phyloP scores from a whole-genome alignment of 495 filamentous ascomycete genomes.

The Aspergillus conjunctus region DNA sequence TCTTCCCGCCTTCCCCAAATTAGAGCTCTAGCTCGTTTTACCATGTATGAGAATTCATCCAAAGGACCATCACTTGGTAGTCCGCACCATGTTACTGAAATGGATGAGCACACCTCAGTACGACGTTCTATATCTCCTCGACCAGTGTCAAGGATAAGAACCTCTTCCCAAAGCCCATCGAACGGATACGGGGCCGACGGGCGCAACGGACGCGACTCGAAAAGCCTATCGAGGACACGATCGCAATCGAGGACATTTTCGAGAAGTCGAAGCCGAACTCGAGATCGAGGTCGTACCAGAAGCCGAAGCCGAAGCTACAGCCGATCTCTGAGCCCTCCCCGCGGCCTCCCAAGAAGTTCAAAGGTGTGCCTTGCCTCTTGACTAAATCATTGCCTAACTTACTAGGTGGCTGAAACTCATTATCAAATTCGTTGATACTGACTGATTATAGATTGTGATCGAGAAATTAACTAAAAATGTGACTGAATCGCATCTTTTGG shows the following conservation, averaged over 20 bases:
- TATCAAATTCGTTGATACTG: not conserved
- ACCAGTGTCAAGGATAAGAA: conserved; percentile 39
- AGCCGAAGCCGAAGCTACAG: conserved; percentile 48
- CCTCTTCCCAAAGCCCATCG: conserved; percentile 40
- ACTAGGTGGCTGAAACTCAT: too few species aligned
- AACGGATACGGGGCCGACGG: conserved; percentile 31
- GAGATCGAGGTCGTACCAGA: conserved; percentile 34
- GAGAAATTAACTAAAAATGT: conserved; percentile 97
- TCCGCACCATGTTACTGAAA: conserved; percentile 10
- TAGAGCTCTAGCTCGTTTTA: not conserved
- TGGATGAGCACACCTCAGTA: conserved; percentile 36
- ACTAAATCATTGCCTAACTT: not conserved
- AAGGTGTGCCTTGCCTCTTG: conserved; percentile 51
- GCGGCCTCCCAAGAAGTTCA: conserved; percentile 53
- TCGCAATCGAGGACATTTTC: conserved; percentile 37
- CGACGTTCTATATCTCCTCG: conserved; percentile 55
- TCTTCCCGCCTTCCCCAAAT: too few species aligned
- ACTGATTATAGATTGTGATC: conserved; percentile 76
- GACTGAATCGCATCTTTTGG: conserved; percentile 79
- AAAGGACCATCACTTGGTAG: conserved; percentile 27
- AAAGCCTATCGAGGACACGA: conserved; percentile 47
- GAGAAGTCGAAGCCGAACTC: conserved; percentile 44
- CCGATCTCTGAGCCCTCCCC: conserved; percentile 48
- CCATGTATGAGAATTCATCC: conserved; percentile 32
- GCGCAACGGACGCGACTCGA: conserved; percentile 43